phyloP scores from a whole-genome alignment of 78 protist genomes.

The Isochrysis galbana region DNA sequence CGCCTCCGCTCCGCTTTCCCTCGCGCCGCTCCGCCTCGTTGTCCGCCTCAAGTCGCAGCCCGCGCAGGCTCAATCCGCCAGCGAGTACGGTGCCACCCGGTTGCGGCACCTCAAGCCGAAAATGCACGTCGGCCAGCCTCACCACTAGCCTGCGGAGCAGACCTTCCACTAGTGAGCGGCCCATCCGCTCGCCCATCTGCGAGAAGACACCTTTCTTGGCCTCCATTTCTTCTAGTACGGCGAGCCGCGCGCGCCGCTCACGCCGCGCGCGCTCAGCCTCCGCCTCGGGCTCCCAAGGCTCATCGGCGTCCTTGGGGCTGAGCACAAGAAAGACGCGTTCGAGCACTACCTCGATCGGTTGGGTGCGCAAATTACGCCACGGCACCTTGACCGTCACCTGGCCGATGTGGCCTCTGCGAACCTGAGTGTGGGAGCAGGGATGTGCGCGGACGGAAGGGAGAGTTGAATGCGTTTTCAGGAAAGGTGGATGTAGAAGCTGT shows the following conservation, averaged over 20 bases:
- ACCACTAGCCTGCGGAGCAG: not conserved
- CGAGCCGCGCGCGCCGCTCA: not conserved
- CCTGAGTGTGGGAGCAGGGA: too few relatives aligned
- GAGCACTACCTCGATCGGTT: not conserved
- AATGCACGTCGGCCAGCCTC: not conserved
- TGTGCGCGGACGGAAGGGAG: too few relatives aligned
- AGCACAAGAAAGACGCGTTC: not conserved
- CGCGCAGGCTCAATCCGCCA: not conserved
- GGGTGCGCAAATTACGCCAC: not conserved
- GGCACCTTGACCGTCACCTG: not conserved
- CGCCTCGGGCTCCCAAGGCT: not conserved
- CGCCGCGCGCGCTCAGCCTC: not conserved
- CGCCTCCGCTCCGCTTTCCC: not conserved
- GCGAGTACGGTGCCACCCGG: not conserved
- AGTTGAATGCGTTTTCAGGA: too few relatives aligned
- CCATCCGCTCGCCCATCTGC: not conserved
- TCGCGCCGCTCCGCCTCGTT: not conserved
- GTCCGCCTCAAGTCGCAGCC: not conserved
- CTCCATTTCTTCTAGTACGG: not conserved
- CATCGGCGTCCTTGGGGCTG: not conserved
- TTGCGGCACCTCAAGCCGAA: not conserved
- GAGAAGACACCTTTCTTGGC: not conserved
- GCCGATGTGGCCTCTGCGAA: not conserved
- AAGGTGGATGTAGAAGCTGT: too few relatives aligned
- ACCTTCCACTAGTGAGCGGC: not conserved